These are phyloP conservation scores for Phialophora tarda DNA, from an alignment of 2,329 filamentous ascomycete species.

Conservation along the genomic window DNA sequence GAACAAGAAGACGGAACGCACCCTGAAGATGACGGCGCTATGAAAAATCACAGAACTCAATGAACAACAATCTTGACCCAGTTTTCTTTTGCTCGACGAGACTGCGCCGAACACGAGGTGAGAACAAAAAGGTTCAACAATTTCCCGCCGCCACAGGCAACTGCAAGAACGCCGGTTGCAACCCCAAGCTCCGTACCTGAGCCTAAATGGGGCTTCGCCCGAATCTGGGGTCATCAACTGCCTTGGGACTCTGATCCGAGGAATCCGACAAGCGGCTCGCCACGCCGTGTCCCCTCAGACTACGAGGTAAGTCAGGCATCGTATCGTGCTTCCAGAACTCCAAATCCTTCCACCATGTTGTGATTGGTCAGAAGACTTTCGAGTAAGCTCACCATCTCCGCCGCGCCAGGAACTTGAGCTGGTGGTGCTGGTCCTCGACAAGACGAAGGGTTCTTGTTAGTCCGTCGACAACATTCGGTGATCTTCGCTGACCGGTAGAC, in stretches of 20 bases:
- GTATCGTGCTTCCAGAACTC: constrained; percentile 2
- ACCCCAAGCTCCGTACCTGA: neutral
- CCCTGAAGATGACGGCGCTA: too few relatives aligned
- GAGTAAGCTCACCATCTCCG: neutral
- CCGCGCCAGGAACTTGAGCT: neutral
- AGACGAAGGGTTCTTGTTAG: neutral
- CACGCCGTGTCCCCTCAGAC: neutral
- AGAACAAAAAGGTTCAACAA: neutral
- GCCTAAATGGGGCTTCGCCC: neutral
- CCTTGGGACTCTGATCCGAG: neutral
- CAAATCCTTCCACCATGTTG: neutral
- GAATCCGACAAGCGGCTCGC: neutral
- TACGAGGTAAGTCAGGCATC: neutral
- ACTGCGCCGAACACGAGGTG: neutral
- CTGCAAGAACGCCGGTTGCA: neutral
- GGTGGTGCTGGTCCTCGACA: neutral
- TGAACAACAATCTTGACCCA: too few relatives aligned
- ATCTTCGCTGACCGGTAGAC: neutral
- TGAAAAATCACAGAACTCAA: too few relatives aligned
- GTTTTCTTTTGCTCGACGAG: neutral
- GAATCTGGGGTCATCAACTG: neutral
- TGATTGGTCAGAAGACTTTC: neutral
- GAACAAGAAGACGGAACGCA: too few relatives aligned
- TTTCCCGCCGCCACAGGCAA: neutral
- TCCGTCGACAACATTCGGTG: neutral